Evolutionary conservation across 257 asterid species (phyloP), one percentile per base, ranked within the genome.

Genomic region (Rhazya stricta): DNA sequence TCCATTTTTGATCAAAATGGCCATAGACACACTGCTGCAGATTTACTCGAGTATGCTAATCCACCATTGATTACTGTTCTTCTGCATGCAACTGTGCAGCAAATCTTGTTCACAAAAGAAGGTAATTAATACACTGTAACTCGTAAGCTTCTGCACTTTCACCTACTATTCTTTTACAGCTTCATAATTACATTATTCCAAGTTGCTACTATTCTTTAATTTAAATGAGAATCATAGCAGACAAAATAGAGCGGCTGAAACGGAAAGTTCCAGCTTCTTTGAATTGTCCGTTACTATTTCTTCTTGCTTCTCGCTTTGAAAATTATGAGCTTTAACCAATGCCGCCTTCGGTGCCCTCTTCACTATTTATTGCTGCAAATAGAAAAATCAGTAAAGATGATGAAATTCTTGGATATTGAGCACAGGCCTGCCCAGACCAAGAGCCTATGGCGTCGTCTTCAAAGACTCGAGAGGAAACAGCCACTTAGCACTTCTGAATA

Each of bases 11-110:
- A 93, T 81, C 83, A 73, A 36, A 69, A 79, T 25, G 91, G 96
- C n/a, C 36, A 71, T 12, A 83, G 98, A 70, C 98, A 93, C 65
- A 85, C 91, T 0, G 90, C 97, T 16, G 98, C 98, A 0, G 97
- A 93, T 81, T 78, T 93, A 21, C 78, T 92, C 46, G 91, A 88
- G 76, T 91, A 91, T 10, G 98, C 96, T 51, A 74, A 82, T 76
- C 84, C 89, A 0, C 18, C 65, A 0, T 85, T 69, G 0, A 86
- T 90, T 29, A 75, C 71, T 1, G 86, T 93, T 37, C 78, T 78
- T 73, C 78, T 93, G 79, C 85, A 85, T 36, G 96, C 98, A 0
- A 83, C 87, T 0, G 97, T 79, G 2, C 76, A 88, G 3, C 88
- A 78, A 69, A 83, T 93, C 80, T 21, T 91, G 57, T 84, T 93